These are phyloP conservation scores for Chloris gayana DNA, from an alignment of 176 grass and related monocot species.

Conservation along the genomic window DNA sequence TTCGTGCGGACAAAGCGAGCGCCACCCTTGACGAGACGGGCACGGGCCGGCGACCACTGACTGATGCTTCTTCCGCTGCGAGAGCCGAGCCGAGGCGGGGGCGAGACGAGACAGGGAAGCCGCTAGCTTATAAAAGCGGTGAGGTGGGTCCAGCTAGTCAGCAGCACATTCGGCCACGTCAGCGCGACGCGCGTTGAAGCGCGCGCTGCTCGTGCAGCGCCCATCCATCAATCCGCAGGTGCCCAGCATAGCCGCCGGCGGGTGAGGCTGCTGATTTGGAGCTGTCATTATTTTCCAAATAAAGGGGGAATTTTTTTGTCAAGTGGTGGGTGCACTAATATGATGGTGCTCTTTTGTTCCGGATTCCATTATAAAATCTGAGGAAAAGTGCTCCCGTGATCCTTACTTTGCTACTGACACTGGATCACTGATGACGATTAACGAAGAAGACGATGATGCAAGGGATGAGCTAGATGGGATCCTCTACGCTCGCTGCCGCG, in stretches of 20 bases:
- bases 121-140: constrained; percentile 35
- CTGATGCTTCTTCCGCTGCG: neutral
- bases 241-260: neutral
- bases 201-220: constrained; percentile 16
- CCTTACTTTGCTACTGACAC: neutral
- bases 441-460: constrained; percentile 1
- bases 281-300: neutral
- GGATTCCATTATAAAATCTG: neutral
- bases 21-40: too few species aligned
- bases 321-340: neutral
- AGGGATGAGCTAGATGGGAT: neutral
- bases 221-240: constrained; percentile 21
- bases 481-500: neutral
- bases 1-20: neutral
- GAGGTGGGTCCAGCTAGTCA: constrained; percentile 17
- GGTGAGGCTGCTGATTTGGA: constrained; percentile 31
- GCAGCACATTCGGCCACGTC: neutral
- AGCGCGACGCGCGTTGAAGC: constrained; percentile 29
- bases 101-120: neutral
- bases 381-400: neutral
- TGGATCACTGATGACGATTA: constrained; percentile 20
- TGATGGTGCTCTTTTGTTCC: neutral
- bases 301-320: neutral
- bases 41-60: neutral
- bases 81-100: neutral